Base-by-base conservation (phyloP, 768 basidiomycete genomes). In the Leccinellum albellum region DNA sequence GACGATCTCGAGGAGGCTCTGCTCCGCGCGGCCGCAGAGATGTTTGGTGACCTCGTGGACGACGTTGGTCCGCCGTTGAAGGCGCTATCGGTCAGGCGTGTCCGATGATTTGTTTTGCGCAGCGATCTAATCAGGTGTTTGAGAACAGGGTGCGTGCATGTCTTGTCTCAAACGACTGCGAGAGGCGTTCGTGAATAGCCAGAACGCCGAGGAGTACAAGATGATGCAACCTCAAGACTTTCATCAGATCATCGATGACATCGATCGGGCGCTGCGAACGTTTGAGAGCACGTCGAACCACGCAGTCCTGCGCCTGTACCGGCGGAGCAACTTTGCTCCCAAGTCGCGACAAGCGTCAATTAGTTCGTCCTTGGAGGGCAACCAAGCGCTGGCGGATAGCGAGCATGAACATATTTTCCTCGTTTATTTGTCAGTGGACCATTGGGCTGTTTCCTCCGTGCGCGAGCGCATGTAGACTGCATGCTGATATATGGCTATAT, bases 381-480 rank as follows among this genome's bases (percentile, higher is more conserved):
- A 76, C 37, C 56, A 60, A 14, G 47, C 78, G 3, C 64, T 82
- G 17, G 62, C 65, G 8, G 79, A 78, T 31, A 75, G 75, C 37
- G 84, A 88, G n/a, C 84, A 87, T 61, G 94, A 97, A 64, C 85
- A 86, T 55, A 79, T 97, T 1, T 96, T 96, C 69, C 71, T 95
- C 24, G 88, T 94, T 0, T 96, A 95, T 67, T 96, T 94, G 94
- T 95, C 59, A 69, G 92, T 78, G n/a, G 6, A 28, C 3, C 14
- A 21, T 49, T 15, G 12, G 40, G 44, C 32, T 40, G 3, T 55
- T 55, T 24, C 13, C 12, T 42, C 40, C 20, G 40, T 42, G 40
- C 40, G 20, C 20, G 40, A 42, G 20, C 40, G 40, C 40, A 7
- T 17, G 17, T 49, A 17, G 17, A 8, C 14, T 45, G 37, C 23